These are phyloP conservation scores for Tulasnella sp. DNA, from an alignment of 768 basidiomycete genomes.

Conservation along the genomic window DNA sequence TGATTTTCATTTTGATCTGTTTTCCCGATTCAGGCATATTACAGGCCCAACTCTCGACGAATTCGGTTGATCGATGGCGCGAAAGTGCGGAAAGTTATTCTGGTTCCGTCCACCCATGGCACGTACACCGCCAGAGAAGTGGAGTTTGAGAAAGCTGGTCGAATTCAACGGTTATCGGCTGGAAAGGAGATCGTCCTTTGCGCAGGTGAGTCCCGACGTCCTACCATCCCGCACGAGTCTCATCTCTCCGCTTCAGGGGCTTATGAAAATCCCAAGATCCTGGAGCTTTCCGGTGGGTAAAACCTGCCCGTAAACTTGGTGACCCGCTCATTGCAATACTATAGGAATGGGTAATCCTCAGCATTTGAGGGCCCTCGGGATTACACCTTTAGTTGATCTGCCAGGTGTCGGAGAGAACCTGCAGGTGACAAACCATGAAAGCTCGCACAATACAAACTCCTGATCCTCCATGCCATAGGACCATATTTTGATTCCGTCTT, in stretches of 20 bases:
- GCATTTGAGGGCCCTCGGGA: conserved; percentile 24
- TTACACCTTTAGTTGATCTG: conserved; percentile 29
- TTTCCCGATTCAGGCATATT: conserved; percentile 14
- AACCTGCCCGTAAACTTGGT: not conserved
- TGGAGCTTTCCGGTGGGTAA: conserved; percentile 30
- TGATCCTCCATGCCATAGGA: not conserved
- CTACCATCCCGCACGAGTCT: conserved; percentile 13
- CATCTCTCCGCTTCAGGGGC: not conserved
- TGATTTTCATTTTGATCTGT: not conserved
- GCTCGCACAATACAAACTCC: not conserved
- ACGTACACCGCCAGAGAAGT: conserved; percentile 30
- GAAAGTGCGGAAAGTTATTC: conserved; percentile 30
- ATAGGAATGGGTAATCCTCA: conserved; percentile 29
- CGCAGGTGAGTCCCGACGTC: conserved; percentile 23
- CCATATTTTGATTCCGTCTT: conserved; percentile 13
- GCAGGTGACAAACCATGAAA: conserved; percentile 24
- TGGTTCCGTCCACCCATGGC: conserved; percentile 22
- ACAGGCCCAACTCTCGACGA: conserved; percentile 21
- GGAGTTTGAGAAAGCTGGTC: conserved; percentile 25
- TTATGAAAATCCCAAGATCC: conserved; percentile 10
- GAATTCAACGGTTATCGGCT: conserved; percentile 27
- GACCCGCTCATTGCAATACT: not conserved
- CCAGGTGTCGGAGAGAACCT: conserved; percentile 35
- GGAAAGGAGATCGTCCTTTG: conserved; percentile 33
- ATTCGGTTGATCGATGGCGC: conserved; percentile 34